phyloP scores from a whole-genome alignment of 257 asterid genomes.

The Scutellaria galericulata region DNA sequence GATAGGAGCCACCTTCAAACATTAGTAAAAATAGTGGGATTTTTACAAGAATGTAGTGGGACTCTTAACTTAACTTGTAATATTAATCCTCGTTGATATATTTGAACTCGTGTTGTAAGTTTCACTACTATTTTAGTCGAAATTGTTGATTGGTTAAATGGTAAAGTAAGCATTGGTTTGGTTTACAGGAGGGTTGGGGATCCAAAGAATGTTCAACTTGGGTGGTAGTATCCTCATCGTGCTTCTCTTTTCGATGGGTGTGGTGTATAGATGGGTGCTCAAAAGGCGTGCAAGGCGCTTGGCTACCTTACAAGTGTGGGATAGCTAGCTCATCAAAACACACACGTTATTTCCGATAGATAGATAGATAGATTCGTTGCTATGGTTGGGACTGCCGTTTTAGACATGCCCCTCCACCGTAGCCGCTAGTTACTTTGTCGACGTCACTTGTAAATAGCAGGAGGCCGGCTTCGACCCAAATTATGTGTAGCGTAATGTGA shows the following conservation, averaged over 20 bases:
- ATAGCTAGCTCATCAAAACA: not conserved
- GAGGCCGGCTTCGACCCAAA: no score
- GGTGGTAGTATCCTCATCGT: slow-evolving; percentile 43
- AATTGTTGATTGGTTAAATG: not conserved
- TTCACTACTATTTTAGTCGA: not conserved
- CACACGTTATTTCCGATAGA: not conserved
- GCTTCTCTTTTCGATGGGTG: slow-evolving; percentile 38
- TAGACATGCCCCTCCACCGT: not conserved
- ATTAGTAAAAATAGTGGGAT: no score
- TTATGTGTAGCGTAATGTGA: no score
- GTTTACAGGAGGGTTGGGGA: slow-evolving; percentile 57
- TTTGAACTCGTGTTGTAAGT: not conserved
- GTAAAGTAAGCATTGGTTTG: not conserved
- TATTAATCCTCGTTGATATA: not conserved
- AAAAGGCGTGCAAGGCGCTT: slow-evolving; percentile 46
- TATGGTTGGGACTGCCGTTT: no score
- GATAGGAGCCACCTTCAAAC: no score
- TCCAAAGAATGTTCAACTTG: slow-evolving; percentile 51
- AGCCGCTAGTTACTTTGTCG: not conserved
- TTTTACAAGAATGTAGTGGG: no score
- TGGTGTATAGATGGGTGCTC: slow-evolving; percentile 47
- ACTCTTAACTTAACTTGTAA: no score
- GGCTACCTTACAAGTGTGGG: slow-evolving; percentile 32
- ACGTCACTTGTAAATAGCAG: not conserved
- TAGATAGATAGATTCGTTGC: not conserved